Evolutionary conservation across 2,329 filamentous ascomycete genomes (phyloP).

Genomic region (Biscogniauxia mediterranea): DNA sequence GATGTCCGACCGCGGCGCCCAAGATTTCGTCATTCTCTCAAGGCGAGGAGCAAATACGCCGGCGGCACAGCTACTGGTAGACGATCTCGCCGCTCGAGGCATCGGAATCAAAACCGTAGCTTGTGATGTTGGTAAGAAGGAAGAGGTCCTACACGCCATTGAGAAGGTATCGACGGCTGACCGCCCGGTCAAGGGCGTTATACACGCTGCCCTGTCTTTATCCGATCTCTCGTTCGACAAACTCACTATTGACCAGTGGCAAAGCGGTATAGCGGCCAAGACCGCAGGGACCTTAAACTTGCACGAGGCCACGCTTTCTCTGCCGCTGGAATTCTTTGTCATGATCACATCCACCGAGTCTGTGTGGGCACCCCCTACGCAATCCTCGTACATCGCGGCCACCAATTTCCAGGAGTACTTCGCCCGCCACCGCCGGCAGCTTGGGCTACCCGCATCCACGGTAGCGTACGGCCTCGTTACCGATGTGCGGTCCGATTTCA

Average conservation of each 20-base stretch:
- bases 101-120: not conserved
- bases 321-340: conserved; percentile 29
- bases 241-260: conserved; percentile 12
- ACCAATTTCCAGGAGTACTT: conserved; percentile 32
- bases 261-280: conserved; percentile 22
- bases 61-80: not conserved
- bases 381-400: conserved; percentile 27
- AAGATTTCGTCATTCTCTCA: conserved; percentile 22
- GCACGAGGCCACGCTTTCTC: conserved; percentile 16
- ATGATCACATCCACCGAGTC: conserved; percentile 20
- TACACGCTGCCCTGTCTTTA: conserved; percentile 1
- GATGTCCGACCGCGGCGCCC: conserved; percentile 25
- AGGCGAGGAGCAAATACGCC: conserved; percentile 10
- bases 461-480: conserved; percentile 22
- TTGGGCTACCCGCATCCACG: conserved; percentile 25
- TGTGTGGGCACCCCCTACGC: conserved; percentile 14
- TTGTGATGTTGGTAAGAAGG: not conserved
- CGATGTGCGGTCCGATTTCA: conserved; percentile 13
- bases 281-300: conserved; percentile 25
- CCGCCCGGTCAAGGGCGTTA: conserved; percentile 19
- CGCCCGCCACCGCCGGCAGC: conserved; percentile 22
- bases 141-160: not conserved
- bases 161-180: not conserved
- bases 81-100: not conserved
- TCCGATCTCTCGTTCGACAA: conserved; percentile 10